These are phyloP conservation scores for Chamaecyparis obtusa DNA, from an alignment of 75 land plant genomes.

Conservation along the genomic window DNA sequence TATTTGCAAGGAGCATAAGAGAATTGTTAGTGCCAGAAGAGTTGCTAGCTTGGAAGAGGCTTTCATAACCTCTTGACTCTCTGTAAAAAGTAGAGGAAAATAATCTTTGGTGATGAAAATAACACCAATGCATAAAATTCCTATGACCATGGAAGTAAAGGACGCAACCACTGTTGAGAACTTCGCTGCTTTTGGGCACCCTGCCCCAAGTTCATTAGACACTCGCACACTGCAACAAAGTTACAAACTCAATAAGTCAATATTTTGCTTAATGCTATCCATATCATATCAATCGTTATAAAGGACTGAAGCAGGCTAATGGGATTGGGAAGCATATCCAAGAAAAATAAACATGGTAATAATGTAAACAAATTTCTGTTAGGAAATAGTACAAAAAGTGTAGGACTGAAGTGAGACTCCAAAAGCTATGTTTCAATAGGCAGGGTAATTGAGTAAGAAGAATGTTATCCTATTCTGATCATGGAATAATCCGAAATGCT, in stretches of 20 bases:
- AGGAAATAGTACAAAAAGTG: no score
- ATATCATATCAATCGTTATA: no score
- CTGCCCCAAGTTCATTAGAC: constrained; percentile 58
- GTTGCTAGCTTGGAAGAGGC: constrained; percentile 11
- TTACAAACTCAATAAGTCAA: neutral
- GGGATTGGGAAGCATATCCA: no score
- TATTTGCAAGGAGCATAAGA: constrained; percentile 20
- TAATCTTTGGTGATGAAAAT: constrained; percentile 7
- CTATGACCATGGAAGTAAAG: constrained; percentile 18
- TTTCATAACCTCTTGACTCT: constrained; percentile 10
- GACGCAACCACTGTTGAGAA: constrained; percentile 21
- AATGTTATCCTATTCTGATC: no score
- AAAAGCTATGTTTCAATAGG: no score
- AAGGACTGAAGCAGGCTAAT: no score
- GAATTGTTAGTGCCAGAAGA: constrained; percentile 15
- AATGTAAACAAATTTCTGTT: no score
- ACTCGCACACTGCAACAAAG: constrained; percentile 24
- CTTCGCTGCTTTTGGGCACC: constrained; percentile 30
- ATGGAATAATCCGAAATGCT: no score
- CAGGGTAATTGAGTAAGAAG: no score
- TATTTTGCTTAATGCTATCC: no score
- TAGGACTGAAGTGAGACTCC: no score
- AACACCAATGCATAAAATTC: constrained; percentile 7
- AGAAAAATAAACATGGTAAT: no score
- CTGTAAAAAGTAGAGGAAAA: constrained; percentile 21